phyloP scores from a whole-genome alignment of 2,329 filamentous ascomycete species.

The Tricladium varicosporioides region DNA sequence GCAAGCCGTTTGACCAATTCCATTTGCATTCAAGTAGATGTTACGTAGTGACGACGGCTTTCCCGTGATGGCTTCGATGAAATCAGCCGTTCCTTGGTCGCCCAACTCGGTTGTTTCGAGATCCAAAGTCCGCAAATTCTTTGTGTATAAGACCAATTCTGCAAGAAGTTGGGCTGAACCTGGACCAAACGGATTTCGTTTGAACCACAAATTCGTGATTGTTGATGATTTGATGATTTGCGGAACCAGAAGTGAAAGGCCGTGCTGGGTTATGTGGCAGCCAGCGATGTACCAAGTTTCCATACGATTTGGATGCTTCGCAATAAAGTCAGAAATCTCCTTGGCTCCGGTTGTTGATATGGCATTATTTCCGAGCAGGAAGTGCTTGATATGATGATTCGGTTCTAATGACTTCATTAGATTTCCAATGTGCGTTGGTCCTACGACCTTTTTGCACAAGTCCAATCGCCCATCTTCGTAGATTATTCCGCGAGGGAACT shows the following conservation, averaged over 20 bases:
- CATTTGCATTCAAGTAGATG: slow-evolving; percentile 22
- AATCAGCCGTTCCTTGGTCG: slow-evolving; percentile 38
- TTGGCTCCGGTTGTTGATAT: slow-evolving; percentile 48
- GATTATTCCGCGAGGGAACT: slow-evolving; percentile 28
- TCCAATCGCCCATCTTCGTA: slow-evolving; percentile 54
- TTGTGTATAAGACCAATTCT: slow-evolving; percentile 42
- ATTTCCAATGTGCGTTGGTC: slow-evolving; percentile 48
- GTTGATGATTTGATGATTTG: slow-evolving; percentile 43
- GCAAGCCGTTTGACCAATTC: slow-evolving; percentile 19
- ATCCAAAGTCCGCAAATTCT: slow-evolving; percentile 47
- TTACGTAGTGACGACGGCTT: slow-evolving; percentile 7
- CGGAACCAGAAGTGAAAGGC: slow-evolving; percentile 43
- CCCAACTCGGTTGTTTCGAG: slow-evolving; percentile 53
- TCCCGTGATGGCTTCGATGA: slow-evolving; percentile 12
- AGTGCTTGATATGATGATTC: slow-evolving; percentile 49
- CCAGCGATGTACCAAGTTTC: slow-evolving; percentile 56
- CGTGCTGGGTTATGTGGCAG: slow-evolving; percentile 47
- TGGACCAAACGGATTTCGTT: slow-evolving; percentile 49
- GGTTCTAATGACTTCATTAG: slow-evolving; percentile 47
- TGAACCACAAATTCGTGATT: slow-evolving; percentile 52
- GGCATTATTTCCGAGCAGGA: slow-evolving; percentile 54
- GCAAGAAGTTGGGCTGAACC: slow-evolving; percentile 40
- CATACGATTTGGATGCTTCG: slow-evolving; percentile 45
- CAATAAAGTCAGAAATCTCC: slow-evolving; percentile 45
- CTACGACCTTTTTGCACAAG: slow-evolving; percentile 54